phyloP scores from a whole-genome alignment of 352 stramenopile genomes.

The Phytophthora agathidicida region DNA sequence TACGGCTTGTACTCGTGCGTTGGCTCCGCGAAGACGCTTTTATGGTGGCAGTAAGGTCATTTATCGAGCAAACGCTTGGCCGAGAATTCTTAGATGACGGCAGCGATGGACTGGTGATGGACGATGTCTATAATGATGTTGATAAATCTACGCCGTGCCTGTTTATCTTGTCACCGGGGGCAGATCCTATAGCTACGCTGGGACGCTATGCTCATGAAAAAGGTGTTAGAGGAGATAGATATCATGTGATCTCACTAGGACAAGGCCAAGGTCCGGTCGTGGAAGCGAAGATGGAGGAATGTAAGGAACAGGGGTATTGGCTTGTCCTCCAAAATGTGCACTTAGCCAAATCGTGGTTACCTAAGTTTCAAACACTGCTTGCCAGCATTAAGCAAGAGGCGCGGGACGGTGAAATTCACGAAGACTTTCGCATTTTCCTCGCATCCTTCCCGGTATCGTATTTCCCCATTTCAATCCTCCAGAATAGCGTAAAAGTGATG shows the following conservation, averaged over 20 bases:
- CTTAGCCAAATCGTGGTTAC: slow-evolving; percentile 79
- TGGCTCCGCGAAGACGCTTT: slow-evolving; percentile 66
- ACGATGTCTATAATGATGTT: slow-evolving; percentile 60
- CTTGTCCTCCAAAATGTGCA: slow-evolving; percentile 82
- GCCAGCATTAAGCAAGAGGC: slow-evolving; percentile 35
- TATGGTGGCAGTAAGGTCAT: slow-evolving; percentile 37
- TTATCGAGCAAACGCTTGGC: slow-evolving; percentile 50
- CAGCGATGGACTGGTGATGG: slow-evolving; percentile 33
- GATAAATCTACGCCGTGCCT: slow-evolving; percentile 69
- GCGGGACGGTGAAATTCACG: slow-evolving; percentile 45
- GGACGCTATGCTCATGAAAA: slow-evolving; percentile 54
- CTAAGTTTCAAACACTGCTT: slow-evolving; percentile 57
- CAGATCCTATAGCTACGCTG: slow-evolving; percentile 61
- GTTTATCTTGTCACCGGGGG: slow-evolving; percentile 78
- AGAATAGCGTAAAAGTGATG: slow-evolving; percentile 82
- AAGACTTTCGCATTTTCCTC: slow-evolving; percentile 72
- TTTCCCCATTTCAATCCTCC: slow-evolving; percentile 75
- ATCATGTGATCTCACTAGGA: slow-evolving; percentile 72
- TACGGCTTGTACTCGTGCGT: slow-evolving; percentile 62
- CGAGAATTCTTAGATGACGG: slow-evolving; percentile 20
- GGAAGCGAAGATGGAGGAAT: slow-evolving; percentile 59
- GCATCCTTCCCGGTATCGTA: slow-evolving; percentile 70
- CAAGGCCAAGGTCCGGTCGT: slow-evolving; percentile 80
- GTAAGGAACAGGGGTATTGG: slow-evolving; percentile 60
- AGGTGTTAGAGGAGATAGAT: slow-evolving; percentile 41